Evolutionary conservation across 1,139 yeast species (phyloP), one percentile per base, ranked within the genome.

Genomic region (Lipomyces yarrowii): DNA sequence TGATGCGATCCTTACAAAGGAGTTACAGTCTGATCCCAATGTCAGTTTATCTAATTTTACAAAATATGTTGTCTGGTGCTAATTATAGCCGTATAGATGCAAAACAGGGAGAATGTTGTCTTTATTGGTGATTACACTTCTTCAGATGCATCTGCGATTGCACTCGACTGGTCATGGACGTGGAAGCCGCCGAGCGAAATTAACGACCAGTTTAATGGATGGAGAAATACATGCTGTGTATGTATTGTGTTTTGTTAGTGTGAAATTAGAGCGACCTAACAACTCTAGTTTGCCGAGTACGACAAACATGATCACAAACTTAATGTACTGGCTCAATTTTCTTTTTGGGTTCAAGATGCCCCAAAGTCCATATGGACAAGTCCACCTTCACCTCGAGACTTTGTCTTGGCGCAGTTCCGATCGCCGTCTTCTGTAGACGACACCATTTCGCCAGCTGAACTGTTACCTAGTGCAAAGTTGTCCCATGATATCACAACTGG

Each of bases 1-100:
- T 37, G 79, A 78, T 60, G 69, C 73, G 13, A 73, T 78, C 62
- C 72, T 79, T 57, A 75, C 76, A 37, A 75, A 76, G 54, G 82
- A 79, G 69, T 74, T 79, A 59, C 75, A 77, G 62, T 77, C 76
- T 67, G 79, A 79, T 71, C 81, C 82, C n/a, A 79, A 79, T 59
- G 66, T 68, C 46, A 21, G 65, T 54, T 33, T n/a, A 13, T 30
- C 23, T 39, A 3, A 8, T 21, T 13, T 18, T 33, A 23, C 33
- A 18, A 26, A 15, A 7, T n/a, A 11, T 15, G 10, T 33, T 13
- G 4, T 7, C 54, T 46, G 30, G 30, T 39, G 4, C 32, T 59
- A 52, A 26, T 42, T 42, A 10, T 52, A 23, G 8, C 32, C 15
- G 56, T 30, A 21, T 37, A 67, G 70, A 73, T 79, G 48, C 81